A percentile compares a stretch with the other conserved stretches of the same genome.
Conservation (phyloP, 345 rosid genomes). For the Hibiscus tridactylites region DNA sequence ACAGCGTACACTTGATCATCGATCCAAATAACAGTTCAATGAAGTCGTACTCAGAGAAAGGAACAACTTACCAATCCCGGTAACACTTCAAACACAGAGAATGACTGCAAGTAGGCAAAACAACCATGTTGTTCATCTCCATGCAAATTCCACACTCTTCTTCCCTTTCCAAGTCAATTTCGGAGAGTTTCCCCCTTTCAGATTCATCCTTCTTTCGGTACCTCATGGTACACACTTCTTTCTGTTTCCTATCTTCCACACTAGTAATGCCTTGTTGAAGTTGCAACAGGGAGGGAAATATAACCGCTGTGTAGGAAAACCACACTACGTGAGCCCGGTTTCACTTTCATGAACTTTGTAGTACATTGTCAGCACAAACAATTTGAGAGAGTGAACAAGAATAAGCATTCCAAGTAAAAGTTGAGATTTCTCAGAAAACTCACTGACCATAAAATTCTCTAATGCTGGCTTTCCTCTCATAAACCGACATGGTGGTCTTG, state of each 20-base stretch:
- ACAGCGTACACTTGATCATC: neutral
- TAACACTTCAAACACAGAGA: slow-evolving; percentile 64
- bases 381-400: neutral
- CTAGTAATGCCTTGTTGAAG: slow-evolving; percentile 64
- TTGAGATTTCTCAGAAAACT: neutral
- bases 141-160: slow-evolving; percentile 83
- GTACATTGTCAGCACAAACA: neutral
- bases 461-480: slow-evolving; percentile 79
- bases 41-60: neutral
- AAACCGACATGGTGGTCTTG: slow-evolving; percentile 73
- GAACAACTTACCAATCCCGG: slow-evolving; percentile 46
- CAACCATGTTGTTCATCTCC: slow-evolving; percentile 52
- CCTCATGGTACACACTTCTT: slow-evolving; percentile 34
- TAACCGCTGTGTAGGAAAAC: slow-evolving; percentile 37
- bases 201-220: slow-evolving; percentile 47
- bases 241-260: slow-evolving; percentile 63
- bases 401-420: neutral
- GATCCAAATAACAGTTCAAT: neutral
- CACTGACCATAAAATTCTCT: slow-evolving; percentile 71
- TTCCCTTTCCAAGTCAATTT: slow-evolving; percentile 51
- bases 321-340: neutral
- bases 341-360: neutral
- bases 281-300: slow-evolving; percentile 75
- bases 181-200: slow-evolving; percentile 37
- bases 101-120: slow-evolving; percentile 66